Evolutionary conservation across 2,329 filamentous ascomycete species (phyloP), one percentile per base, ranked within the genome.

Genomic region (Escovopsis sp.): DNA sequence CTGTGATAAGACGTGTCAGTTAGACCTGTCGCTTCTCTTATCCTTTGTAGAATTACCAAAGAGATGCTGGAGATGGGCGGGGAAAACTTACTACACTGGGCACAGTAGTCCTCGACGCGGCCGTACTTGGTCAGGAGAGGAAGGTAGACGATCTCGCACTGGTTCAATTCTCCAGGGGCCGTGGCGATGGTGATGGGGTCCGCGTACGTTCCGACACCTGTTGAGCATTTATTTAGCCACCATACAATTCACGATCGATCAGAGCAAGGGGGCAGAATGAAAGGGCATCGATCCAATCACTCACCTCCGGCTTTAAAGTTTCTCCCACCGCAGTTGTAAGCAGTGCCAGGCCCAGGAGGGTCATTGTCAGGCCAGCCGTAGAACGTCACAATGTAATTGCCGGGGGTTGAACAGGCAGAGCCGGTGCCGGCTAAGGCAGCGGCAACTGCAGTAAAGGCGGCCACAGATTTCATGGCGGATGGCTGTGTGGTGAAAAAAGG

Each of bases 81-180:
- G 29, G 13, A 20, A 7, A 24, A 46, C 47, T 27, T 40, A 49
- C 47, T 27, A 41, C 48, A 50, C 35, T 49, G 47, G 3, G 16
- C 47, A 32, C 48, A 50, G 35, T 40, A 42, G 35, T 50, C 48
- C 37, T 50, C 48, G 11, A 43, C 40, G 25, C 48, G 48, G 33
- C 40, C 48, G 37, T 50, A 50, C 43, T 50, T 50, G 42, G 45
- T 50, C 39, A 50, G 41, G 37, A 50, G 40, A 15, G 48, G 48
- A 10, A 50, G 43, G 24, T 50, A 50, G 31, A 50, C 47, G 24
- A 50, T 50, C 34, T 50, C 48, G 38, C 48, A 50, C 29, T 39
- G 34, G 37, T 50, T 50, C 4, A 50, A 40, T 40, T 47, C 48
- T 29, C 48, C 48, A 20, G 48, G 47, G 15, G 48, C 47, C 13